Percentiles rank a stretch among this genome's conserved stretches.
Conservation (phyloP, 225 moss, liverwort and hornwort genomes). For the Pleurozium schreberi region DNA sequence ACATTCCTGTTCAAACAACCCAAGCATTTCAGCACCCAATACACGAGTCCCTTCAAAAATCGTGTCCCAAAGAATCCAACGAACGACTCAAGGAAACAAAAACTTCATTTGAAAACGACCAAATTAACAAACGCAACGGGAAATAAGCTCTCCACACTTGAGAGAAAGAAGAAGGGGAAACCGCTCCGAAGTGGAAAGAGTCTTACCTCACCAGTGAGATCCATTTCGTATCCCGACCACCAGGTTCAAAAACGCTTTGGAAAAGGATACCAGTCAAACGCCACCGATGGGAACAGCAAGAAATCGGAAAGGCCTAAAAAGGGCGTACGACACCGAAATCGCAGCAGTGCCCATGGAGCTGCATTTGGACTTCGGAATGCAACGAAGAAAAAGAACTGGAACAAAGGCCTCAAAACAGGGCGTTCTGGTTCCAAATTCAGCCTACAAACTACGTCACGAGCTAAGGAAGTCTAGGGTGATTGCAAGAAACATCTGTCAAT, state of each 20-base stretch:
- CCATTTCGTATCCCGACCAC: constrained; percentile 2
- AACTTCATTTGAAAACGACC: background rate
- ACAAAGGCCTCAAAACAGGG: constrained; percentile 36
- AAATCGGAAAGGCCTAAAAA: constrained; percentile 9
- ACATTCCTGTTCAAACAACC: constrained; percentile 6
- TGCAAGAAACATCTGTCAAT: too few species aligned
- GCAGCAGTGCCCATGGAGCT: constrained; percentile 12
- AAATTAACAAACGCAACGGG: background rate
- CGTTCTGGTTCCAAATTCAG: constrained; percentile 18
- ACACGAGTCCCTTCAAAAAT: background rate
- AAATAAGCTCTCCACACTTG: background rate
- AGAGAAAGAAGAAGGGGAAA: background rate
- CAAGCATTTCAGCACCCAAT: background rate
- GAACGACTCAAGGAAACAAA: background rate
- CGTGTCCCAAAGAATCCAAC: background rate
- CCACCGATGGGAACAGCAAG: constrained; percentile 2
- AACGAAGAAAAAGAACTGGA: constrained; percentile 9
- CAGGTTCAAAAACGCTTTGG: constrained; percentile 4
- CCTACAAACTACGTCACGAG: too few species aligned
- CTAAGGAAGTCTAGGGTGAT: too few species aligned
- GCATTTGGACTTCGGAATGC: constrained; percentile 3
- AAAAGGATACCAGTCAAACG: constrained; percentile 11
- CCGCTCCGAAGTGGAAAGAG: background rate
- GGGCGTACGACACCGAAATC: constrained; percentile 8
- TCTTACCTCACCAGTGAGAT: constrained; percentile 6